These are phyloP conservation scores for Penicillium alfredii DNA, from an alignment of 495 filamentous ascomycete species.

Conservation along the genomic window DNA sequence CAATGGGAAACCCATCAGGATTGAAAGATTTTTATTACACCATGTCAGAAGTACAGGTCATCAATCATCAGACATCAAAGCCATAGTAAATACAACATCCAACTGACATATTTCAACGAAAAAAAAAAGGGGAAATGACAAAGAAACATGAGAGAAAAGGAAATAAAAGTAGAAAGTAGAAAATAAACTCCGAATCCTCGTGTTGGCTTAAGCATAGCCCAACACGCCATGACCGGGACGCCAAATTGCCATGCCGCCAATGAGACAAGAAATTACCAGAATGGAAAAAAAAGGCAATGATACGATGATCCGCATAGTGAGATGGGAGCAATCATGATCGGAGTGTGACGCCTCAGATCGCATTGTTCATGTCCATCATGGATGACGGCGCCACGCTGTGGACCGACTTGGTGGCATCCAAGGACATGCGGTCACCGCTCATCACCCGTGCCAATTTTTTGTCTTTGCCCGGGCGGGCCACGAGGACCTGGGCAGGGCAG, in stretches of 20 bases:
- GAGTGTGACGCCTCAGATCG: conserved; percentile 46
- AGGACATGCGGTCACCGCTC: conserved; percentile 43
- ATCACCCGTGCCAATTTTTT: conserved; percentile 36
- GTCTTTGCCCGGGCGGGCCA: conserved; percentile 46
- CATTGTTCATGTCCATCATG: conserved; percentile 46
- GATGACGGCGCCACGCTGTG: conserved; percentile 41
- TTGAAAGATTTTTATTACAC: conserved; percentile 21
- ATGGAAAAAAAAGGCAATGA: conserved; percentile 9
- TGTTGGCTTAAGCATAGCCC: conserved; percentile 4
- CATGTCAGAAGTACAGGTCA: conserved; percentile 26
- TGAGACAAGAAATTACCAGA: conserved; percentile 5
- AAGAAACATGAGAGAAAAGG: conserved; percentile 12
- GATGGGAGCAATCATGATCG: conserved; percentile 16
- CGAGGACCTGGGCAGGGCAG: conserved; percentile 85
- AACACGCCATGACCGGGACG: conserved; percentile 10
- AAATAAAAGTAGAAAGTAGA: conserved; percentile 13
- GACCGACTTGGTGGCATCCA: conserved; percentile 36
- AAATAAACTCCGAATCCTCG: conserved; percentile 18
- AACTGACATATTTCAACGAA: conserved; percentile 15
- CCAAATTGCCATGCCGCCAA: conserved; percentile 7
- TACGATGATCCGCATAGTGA: conserved; percentile 1
- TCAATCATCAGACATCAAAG: conserved; percentile 28
- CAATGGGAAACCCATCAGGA: too few relatives aligned
- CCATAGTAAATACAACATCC: conserved; percentile 23
- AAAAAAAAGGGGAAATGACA: conserved; percentile 7